phyloP scores from a whole-genome alignment of 305 asterid species.

The Fraxinus floribunda region DNA sequence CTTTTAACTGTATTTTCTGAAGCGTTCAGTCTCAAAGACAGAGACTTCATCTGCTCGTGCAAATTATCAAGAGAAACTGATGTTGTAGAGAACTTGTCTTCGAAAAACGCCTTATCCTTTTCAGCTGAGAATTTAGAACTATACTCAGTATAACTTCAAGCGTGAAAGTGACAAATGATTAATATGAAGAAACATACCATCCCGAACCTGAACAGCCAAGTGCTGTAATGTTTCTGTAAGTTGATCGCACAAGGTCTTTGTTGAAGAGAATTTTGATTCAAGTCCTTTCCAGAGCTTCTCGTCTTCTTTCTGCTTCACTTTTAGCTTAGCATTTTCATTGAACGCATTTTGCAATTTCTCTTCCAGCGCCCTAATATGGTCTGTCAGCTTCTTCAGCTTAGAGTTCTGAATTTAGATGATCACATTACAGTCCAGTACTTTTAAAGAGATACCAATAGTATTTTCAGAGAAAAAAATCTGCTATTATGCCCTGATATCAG shows the following conservation, averaged over 20 bases:
- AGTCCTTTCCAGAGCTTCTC: slow-evolving; percentile 92
- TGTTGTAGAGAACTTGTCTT: slow-evolving; percentile 71
- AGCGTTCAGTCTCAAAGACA: slow-evolving; percentile 66
- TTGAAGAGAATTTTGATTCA: slow-evolving; percentile 76
- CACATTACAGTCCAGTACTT: slow-evolving; percentile 21
- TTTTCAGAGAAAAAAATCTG: not conserved
- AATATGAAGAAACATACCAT: slow-evolving; percentile 47
- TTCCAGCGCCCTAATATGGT: slow-evolving; percentile 64
- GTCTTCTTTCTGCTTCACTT: slow-evolving; percentile 89
- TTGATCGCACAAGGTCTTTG: slow-evolving; percentile 77
- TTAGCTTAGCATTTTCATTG: slow-evolving; percentile 84
- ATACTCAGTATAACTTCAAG: slow-evolving; percentile 18
- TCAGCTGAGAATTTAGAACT: slow-evolving; percentile 62
- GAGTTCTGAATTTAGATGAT: slow-evolving; percentile 55
- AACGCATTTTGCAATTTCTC: slow-evolving; percentile 82
- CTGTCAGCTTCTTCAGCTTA: slow-evolving; percentile 77
- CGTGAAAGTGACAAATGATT: slow-evolving; percentile 9
- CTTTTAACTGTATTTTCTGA: slow-evolving; percentile 65
- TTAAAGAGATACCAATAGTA: slow-evolving; percentile 9
- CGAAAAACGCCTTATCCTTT: slow-evolving; percentile 70
- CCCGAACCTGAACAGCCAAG: slow-evolving; percentile 71
- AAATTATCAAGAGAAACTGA: slow-evolving; percentile 67
- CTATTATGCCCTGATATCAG: slow-evolving; percentile 9
- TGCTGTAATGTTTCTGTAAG: slow-evolving; percentile 70
- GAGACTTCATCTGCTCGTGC: slow-evolving; percentile 60